phyloP scores from a whole-genome alignment of 805 yeast genomes.

The Saturnispora ahearnii region DNA sequence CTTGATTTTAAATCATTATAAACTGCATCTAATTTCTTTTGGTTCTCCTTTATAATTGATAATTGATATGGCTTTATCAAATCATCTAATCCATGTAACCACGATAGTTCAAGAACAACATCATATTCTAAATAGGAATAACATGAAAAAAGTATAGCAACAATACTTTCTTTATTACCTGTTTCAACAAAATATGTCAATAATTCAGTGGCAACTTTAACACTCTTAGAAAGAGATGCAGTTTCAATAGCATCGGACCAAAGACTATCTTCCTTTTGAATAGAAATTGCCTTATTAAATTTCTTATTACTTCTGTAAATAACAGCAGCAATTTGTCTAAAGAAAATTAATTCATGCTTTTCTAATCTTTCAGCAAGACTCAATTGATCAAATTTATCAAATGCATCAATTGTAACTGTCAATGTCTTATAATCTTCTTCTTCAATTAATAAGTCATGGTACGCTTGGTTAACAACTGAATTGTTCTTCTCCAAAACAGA shows the following conservation, averaged over 20 bases:
- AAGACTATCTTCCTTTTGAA: conserved; percentile 83
- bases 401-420: conserved; percentile 76
- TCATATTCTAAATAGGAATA: conserved; percentile 75
- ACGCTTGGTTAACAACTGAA: conserved; percentile 86
- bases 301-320: conserved; percentile 91
- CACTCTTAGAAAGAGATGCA: conserved; percentile 70
- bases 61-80: conserved; percentile 89
- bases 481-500: conserved; percentile 86
- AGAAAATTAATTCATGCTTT: conserved; percentile 81
- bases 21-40: conserved; percentile 52
- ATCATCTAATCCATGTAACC: conserved; percentile 81
- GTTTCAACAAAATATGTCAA: conserved; percentile 90
- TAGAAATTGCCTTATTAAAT: conserved; percentile 79
- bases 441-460: conserved; percentile 90
- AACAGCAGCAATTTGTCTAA: conserved; percentile 93
- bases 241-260: conserved; percentile 94
- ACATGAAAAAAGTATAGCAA: conserved; percentile 80
- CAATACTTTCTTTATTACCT: conserved; percentile 91
- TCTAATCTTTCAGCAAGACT: conserved; percentile 91
- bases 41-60: conserved; percentile 74
- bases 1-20: conserved; percentile 64
- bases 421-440: conserved; percentile 93
- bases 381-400: conserved; percentile 85
- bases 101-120: conserved; percentile 77
- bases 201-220: conserved; percentile 81